phyloP scores from a whole-genome alignment of 805 yeast genomes.

The Yarrowia yakushimensis region DNA sequence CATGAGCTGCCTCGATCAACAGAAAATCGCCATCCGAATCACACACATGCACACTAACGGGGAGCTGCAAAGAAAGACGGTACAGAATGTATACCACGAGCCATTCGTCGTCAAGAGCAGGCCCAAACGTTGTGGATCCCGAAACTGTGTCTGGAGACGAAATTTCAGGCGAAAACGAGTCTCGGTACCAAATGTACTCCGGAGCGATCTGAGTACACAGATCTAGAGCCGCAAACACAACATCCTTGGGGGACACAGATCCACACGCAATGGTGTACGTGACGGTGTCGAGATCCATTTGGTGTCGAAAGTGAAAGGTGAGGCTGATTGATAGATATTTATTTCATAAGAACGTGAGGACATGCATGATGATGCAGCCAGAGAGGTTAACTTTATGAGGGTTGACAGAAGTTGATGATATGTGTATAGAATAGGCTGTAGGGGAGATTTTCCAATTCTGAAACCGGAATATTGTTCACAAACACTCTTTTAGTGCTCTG shows the following conservation, averaged over 20 bases:
- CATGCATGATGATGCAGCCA: not conserved
- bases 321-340: not conserved
- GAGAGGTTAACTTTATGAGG: not conserved
- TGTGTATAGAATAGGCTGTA: not conserved
- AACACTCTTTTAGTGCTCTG: too few relatives aligned
- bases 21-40: constrained; percentile 59
- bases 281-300: constrained; percentile 10
- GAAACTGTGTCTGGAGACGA: not conserved
- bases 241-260: not conserved
- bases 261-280: constrained; percentile 8
- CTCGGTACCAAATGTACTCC: constrained; percentile 33
- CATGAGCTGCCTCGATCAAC: constrained; percentile 48
- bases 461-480: not conserved
- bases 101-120: constrained; percentile 38
- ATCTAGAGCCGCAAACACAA: not conserved
- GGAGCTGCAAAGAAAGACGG: constrained; percentile 27
- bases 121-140: constrained; percentile 31
- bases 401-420: not conserved
- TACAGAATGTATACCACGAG: constrained; percentile 33
- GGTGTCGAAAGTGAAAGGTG: not conserved
- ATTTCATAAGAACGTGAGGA: not conserved
- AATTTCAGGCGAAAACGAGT: constrained; percentile 27
- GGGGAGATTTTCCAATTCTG: too few relatives aligned
- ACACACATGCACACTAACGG: constrained; percentile 31
- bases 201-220: not conserved